These are phyloP conservation scores for Lipomyces anomalus DNA, from an alignment of 805 yeast genomes.

Conservation along the genomic window DNA sequence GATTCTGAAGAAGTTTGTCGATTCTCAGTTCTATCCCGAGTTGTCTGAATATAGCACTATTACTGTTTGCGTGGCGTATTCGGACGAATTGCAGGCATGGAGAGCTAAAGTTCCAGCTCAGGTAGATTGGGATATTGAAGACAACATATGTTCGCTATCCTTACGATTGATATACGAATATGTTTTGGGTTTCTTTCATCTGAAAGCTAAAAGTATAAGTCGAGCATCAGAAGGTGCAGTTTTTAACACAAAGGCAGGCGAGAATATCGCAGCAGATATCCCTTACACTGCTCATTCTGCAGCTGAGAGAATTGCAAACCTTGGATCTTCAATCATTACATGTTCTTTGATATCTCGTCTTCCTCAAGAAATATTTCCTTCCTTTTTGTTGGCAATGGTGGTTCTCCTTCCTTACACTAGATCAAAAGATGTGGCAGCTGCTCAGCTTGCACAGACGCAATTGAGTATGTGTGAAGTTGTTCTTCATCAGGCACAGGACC, in stretches of 20 bases:
- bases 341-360: slow-evolving; percentile 8
- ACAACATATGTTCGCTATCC: background rate
- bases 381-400: slow-evolving; percentile 22
- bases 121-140: background rate
- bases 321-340: slow-evolving; percentile 6
- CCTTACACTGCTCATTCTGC: background rate
- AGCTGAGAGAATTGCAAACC: background rate
- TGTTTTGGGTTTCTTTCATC: background rate
- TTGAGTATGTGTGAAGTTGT: slow-evolving; percentile 17
- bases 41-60: too few species aligned
- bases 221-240: too few species aligned
- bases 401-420: slow-evolving; percentile 13
- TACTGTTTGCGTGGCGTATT: background rate
- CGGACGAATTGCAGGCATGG: background rate
- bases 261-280: background rate
- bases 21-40: background rate
- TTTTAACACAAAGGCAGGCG: too few species aligned
- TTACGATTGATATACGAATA: background rate
- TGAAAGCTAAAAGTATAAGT: background rate
- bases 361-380: slow-evolving; percentile 15
- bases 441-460: slow-evolving; percentile 7
- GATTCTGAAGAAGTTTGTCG: background rate
- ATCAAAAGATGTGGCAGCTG: background rate
- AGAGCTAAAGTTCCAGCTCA: background rate
- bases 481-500: slow-evolving; percentile 17